Evolutionary conservation across 75 land plant genomes (phyloP), one percentile per base, ranked within the genome.

Genomic region (Pinus taeda): DNA sequence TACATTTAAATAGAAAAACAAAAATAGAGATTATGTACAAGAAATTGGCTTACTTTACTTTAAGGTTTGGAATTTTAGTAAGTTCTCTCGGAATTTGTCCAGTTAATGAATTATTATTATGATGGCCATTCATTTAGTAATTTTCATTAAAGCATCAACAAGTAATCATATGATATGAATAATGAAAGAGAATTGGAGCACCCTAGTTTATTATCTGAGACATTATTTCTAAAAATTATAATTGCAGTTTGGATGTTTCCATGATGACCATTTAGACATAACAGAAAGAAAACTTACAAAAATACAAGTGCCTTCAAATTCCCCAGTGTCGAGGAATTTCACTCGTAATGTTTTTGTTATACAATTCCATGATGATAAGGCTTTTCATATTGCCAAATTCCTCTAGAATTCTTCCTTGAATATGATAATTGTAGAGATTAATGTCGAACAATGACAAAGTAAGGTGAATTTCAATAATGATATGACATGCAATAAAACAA

Each of bases 401-500:
- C 14, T 74, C 58, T 14, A 93, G 98, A 42, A 97, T 93, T 39
- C 86, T 83, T 22, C 98, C 99, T 75, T 86, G 85, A 64, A 97
- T 84, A 74, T 88, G 95, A 79, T 95, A 95, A 80, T 91, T 97
- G 86, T 92, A 97, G 4, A 97, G 86, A 80, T 97, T 98, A 85
- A 95, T 96, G 86, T 64, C 81, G 49, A 15, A 39, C 39, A 72
- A 57, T 42, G 14, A 65, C 1, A 61, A 6, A 17, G 17, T 20
- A 18, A 37, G 1, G 11, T 42, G 42, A 39, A 1, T 42, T 69
- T 39, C 3, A 69, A 42, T 20, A 69, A 9, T 37, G 24, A 21
- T 69, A 20, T 13, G 49, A n/a, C 42, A 33, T 18, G 22, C 53
- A 3, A 42, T 69, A 2, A 33, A 33, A 33, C 24, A 69, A 42